These are phyloP conservation scores for Exophiala phaeomuriformis DNA, from an alignment of 2,329 filamentous ascomycete genomes.

Conservation along the genomic window DNA sequence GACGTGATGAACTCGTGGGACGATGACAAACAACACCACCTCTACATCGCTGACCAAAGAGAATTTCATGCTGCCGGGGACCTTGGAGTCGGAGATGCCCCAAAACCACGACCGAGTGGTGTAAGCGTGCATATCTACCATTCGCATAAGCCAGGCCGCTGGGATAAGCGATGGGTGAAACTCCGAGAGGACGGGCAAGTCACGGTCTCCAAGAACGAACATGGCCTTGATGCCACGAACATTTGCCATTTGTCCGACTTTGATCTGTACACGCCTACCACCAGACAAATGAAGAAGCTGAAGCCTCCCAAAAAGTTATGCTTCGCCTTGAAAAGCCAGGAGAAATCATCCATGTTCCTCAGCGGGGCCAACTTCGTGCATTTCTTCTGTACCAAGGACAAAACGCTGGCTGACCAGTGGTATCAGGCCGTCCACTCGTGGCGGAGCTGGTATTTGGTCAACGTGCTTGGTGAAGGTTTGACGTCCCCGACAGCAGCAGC, in stretches of 20 bases:
- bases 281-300: slow-evolving; percentile 61
- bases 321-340: slow-evolving; percentile 85
- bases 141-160: slow-evolving; percentile 74
- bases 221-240: slow-evolving; percentile 46
- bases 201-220: slow-evolving; percentile 64
- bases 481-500: slow-evolving; percentile 23
- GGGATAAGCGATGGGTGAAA: slow-evolving; percentile 77
- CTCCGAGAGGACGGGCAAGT: slow-evolving; percentile 67
- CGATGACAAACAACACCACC: slow-evolving; percentile 64
- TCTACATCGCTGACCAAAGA: slow-evolving; percentile 57
- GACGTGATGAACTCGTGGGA: slow-evolving; percentile 95
- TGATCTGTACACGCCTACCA: slow-evolving; percentile 75
- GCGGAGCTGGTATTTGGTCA: slow-evolving; percentile 87
- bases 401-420: slow-evolving; percentile 58
- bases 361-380: slow-evolving; percentile 82
- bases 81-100: slow-evolving; percentile 59
- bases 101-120: slow-evolving; percentile 56
- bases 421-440: slow-evolving; percentile 66
- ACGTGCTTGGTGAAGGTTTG: slow-evolving; percentile 56
- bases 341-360: slow-evolving; percentile 76
- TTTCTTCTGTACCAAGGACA: slow-evolving; percentile 78
- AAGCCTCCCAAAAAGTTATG: slow-evolving; percentile 79
- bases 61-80: slow-evolving; percentile 30
- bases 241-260: slow-evolving; percentile 87
- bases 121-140: slow-evolving; percentile 68